Base-by-base conservation (phyloP, 768 basidiomycete species). In the Baorangia bicolor region DNA sequence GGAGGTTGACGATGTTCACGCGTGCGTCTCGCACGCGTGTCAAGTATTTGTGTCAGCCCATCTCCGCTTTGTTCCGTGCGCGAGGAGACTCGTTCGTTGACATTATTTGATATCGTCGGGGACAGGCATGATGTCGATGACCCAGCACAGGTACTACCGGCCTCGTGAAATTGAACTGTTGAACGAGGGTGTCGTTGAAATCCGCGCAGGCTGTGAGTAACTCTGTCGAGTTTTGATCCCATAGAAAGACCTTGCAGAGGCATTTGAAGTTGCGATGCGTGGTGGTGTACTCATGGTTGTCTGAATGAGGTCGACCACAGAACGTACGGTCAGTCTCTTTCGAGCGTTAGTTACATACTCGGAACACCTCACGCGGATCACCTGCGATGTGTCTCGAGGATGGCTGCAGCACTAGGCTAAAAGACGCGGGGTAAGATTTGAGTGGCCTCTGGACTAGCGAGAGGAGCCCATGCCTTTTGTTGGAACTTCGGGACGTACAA, bases 1-100 rank as follows among this genome's bases (percentile, higher is more conserved):
- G 47, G 21, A 76, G 65, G 41, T 76, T 69, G n/a, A 72, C 60
- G 6, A 75, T 62, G 39, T 76, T 75, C 25, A 75, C 72, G 31
- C 72, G 61, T 7, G 67, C 60, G 16, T 59, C 62, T 51, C 60
- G 52, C 6, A 74, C 63, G n/a, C 41, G 53, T 72, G 60, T 37
- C 25, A 2, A 14, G 21, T 7, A 16, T 2, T 6, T 10, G 7
- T 5, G 25, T 49, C 33, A 41, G 39, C 5, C n/a, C 2, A 43
- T 49, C 27, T 35, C 8, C 2, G 9, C 7, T 16, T 1, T n/a
- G 35, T 33, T 41, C 21, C 21, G 2, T 27, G n/a, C 21, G 1
- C n/a, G 10, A 10, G 12, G 14, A 11, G 14, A 54, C 64, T 51
- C 28, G 72, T 70, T 7, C 6, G 13, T 10, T 42, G 49, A 51